Evolutionary conservation across 208 protist species (phyloP).

Genomic region (Trypanosoma boissoni): DNA sequence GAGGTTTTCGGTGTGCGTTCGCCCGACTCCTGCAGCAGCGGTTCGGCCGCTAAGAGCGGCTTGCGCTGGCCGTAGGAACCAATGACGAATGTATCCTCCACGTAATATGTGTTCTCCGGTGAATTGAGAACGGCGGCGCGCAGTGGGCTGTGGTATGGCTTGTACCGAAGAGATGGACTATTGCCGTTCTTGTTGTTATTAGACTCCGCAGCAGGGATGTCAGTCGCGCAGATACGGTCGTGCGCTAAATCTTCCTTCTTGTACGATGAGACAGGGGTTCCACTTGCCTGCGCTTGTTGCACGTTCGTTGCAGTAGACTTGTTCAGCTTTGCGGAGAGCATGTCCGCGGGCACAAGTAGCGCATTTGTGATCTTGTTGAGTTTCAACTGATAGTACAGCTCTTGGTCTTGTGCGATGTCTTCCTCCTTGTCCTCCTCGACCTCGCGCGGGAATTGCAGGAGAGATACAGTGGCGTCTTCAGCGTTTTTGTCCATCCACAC

Average conservation of each 20-base stretch:
- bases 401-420: background rate
- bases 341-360: constrained; percentile 13
- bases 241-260: too few relatives aligned
- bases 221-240: too few relatives aligned
- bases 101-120: constrained; percentile 14
- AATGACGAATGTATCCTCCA: constrained; percentile 19
- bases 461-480: too few relatives aligned
- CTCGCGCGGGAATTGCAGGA: too few relatives aligned
- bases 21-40: background rate
- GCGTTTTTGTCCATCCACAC: too few relatives aligned
- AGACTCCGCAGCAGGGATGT: too few relatives aligned
- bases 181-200: too few relatives aligned
- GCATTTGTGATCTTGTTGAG: constrained; percentile 19
- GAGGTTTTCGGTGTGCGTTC: background rate
- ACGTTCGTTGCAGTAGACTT: too few relatives aligned
- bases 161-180: too few relatives aligned
- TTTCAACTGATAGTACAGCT: constrained; percentile 12
- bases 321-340: constrained; percentile 15
- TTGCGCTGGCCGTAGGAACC: constrained; percentile 2
- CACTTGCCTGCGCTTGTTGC: background rate
- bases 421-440: background rate
- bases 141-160: constrained; percentile 10
- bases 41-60: background rate
- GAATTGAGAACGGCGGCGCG: background rate
- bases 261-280: background rate